A percentile compares a stretch with the other conserved stretches of the same genome.
These are phyloP conservation scores for Bacidia rubella DNA, from an alignment of 495 filamentous ascomycete genomes.

Conservation along the genomic window DNA sequence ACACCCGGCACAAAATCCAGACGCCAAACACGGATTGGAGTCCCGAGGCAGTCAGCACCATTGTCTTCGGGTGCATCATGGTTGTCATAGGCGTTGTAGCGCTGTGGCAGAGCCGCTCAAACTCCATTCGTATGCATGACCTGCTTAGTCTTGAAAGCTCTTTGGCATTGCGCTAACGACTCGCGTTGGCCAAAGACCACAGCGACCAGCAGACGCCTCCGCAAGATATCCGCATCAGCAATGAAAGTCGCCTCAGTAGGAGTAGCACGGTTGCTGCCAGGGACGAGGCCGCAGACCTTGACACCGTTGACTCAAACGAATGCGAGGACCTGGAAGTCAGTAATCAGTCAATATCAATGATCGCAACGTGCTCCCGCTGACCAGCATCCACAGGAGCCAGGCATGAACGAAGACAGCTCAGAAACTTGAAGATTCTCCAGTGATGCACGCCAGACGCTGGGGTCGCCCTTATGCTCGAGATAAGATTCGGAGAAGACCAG, in stretches of 20 bases:
- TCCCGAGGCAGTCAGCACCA: background rate
- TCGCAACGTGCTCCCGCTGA: too few species aligned
- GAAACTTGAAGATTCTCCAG: too few species aligned
- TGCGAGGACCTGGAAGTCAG: background rate
- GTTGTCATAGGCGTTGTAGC: background rate
- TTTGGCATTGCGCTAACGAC: background rate
- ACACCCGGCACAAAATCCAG: background rate
- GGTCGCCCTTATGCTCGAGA: too few species aligned
- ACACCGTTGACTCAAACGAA: background rate
- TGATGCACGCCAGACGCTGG: too few species aligned
- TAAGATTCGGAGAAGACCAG: too few species aligned
- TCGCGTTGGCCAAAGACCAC: background rate
- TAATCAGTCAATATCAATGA: background rate
- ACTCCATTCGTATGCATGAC: background rate
- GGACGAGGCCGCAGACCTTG: background rate
- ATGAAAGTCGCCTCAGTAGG: background rate
- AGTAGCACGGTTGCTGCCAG: background rate
- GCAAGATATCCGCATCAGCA: background rate
- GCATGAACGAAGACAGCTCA: too few species aligned
- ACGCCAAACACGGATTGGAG: too few species aligned
- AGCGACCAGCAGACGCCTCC: background rate
- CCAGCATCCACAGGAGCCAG: too few species aligned
- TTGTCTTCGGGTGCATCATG: slow-evolving; percentile 1
- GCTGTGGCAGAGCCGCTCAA: background rate
- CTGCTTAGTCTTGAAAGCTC: background rate